Base-by-base conservation (phyloP, 1,284 basidiomycete genomes). In the Sanghuangporus baumii region DNA sequence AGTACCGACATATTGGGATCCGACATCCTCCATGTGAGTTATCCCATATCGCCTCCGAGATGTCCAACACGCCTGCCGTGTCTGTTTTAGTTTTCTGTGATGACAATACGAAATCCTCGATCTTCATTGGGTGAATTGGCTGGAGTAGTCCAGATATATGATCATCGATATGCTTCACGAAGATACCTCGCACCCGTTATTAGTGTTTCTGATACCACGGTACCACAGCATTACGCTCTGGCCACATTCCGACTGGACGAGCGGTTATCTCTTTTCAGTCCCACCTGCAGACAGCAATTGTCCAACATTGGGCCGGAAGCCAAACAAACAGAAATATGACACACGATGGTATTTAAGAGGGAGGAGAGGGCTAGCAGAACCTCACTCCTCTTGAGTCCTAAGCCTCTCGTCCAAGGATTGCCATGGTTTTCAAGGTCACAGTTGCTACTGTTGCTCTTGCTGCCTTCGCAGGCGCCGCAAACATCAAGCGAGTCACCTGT, bases 401-500 rank as follows among this genome's bases (percentile, higher is more conserved):
- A 31, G 26, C 26, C 26, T 48, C 57, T 34, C 36, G 12, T 47
- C 26, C 31, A 58, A 31, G 8, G 20, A 48, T 16, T 20, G 7
- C 47, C 3, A 64, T 64, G 63, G 59, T 64, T 46, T 61, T 61
- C 63, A 64, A 64, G 50, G 43, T 61, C 26, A 18, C 54, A 37
- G 48, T 52, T 47, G 63, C 34, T n/a, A 31, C 52, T 40, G 40
- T 64, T 20, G 63, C 63, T 36, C 41, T 64, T 37, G 63, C 63
- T 41, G 55, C 59, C 46, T 4, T 61, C 18, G 54, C 59, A 31
- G 47, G 37, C 37, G 64, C 64, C 7, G 64, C 48, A 14, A 47
- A 61, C 43, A 20, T 18, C 52, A 67, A 66, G 59, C 66, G 66
- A n/a, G 67, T 68, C 26, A 63, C 64, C 46, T 68, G 67, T 52